Base-by-base conservation (phyloP, 1,284 basidiomycete species). In the Schizophyllum amplum region DNA sequence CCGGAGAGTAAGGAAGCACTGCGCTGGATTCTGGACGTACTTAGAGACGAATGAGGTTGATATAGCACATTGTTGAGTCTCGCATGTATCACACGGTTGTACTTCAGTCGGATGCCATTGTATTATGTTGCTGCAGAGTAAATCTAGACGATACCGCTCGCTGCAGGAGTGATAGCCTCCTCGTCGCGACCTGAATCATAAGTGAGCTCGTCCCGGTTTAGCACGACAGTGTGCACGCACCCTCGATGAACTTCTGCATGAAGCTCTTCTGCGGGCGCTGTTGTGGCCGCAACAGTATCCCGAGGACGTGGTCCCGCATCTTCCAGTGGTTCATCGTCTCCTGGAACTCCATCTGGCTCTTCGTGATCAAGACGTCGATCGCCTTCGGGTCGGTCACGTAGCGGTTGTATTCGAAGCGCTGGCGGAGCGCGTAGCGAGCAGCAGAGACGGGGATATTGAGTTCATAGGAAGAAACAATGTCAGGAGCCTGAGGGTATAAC, bases 281-380 rank as follows among this genome's bases (percentile, higher is more conserved):
- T 52, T 75, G 72, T 3, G 71, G 68, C 59, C 79, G 70, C 59
- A 90, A 71, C 52, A 90, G 66, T 33, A 87, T 79, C 5, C 86
- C 87, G 68, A 85, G 71, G 23, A 92, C 73, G 67, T 91, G 89
- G 60, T 90, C 86, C 47, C 77, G 75, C 76, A 92, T 89, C 71
- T 95, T 95, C 94, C 94, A 98, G 64, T 81, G 82, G 69, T 98
- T 98, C 79, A 97, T 81, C 52, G 90, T 89, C 79, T 95, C 97
- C 77, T 99, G 97, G 69, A 86, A 94, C 66, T 98, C 94, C 73
- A 87, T 87, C 62, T 86, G 78, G 60, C 83, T 83, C 80, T 98
- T 98, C 71, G 88, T 81, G 53, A 98, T 70, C 64, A 98, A 79
- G 54, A 98, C 76, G 70, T 99, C 94, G 69, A 98, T 85, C 49